A percentile compares a stretch with the other conserved stretches of the same genome.
Evolutionary conservation across 2,329 filamentous ascomycete genomes (phyloP).

Genomic region (Pyrenophora teres): DNA sequence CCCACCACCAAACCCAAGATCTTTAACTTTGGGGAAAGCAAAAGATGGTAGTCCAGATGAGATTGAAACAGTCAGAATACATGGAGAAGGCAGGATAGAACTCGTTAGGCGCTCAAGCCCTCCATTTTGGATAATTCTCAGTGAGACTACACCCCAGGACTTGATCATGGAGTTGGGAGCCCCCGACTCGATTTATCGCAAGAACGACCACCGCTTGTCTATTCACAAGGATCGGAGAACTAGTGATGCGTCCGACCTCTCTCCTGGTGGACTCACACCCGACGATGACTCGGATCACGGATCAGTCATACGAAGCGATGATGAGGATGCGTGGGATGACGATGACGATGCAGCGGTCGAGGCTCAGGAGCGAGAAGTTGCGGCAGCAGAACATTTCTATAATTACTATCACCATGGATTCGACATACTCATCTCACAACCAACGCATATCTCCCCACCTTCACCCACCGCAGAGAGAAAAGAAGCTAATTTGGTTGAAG

Average conservation of each 20-base stretch:
- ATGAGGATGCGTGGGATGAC: conserved; percentile 55
- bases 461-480: conserved; percentile 61
- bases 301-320: conserved; percentile 42
- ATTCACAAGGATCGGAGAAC: conserved; percentile 65
- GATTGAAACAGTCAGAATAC: conserved; percentile 76
- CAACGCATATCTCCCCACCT: conserved; percentile 58
- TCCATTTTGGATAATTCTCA: conserved; percentile 73
- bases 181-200: conserved; percentile 91
- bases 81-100: conserved; percentile 79
- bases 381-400: conserved; percentile 77
- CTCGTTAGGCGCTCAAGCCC: conserved; percentile 71
- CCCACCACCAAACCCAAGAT: conserved; percentile 73
- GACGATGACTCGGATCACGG: conserved; percentile 44
- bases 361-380: conserved; percentile 63
- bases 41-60: conserved; percentile 87
- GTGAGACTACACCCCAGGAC: conserved; percentile 90
- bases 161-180: conserved; percentile 88
- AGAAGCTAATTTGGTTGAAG: conserved; percentile 28
- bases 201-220: conserved; percentile 84
- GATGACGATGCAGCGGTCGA: conserved; percentile 56
- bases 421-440: conserved; percentile 86
- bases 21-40: conserved; percentile 66
- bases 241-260: conserved; percentile 45
- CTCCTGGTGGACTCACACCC: conserved; percentile 32
- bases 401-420: conserved; percentile 98